Conservation (phyloP, 2,329 filamentous ascomycete species). For the Cordyceps sp. region DNA sequence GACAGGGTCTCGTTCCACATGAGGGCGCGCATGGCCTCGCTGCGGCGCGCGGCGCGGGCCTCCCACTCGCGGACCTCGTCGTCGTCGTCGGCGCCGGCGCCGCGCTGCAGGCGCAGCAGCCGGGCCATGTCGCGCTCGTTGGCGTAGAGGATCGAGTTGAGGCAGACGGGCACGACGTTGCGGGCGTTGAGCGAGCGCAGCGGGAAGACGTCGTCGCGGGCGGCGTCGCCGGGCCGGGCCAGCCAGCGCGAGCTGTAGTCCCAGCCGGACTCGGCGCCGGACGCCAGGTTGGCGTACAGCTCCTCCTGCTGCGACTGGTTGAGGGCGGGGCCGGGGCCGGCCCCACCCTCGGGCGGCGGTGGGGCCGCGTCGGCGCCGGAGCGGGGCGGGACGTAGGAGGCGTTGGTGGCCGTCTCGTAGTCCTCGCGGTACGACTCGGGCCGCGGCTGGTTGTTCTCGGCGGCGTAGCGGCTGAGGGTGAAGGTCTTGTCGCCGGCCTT, state of each 20-base stretch:
- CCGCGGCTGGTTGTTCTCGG: constrained; percentile 46
- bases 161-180: constrained; percentile 44
- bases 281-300: constrained; percentile 46
- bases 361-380: too few species aligned
- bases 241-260: constrained; percentile 47
- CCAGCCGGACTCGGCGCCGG: constrained; percentile 49
- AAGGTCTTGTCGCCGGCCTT: constrained; percentile 28
- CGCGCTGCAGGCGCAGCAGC: constrained; percentile 28
- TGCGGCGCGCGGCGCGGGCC: constrained; percentile 31
- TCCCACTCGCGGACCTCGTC: constrained; percentile 32
- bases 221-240: constrained; percentile 37
- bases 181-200: constrained; percentile 44
- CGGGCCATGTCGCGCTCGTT: constrained; percentile 42
- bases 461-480: constrained; percentile 39
- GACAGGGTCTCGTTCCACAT: constrained; percentile 48
- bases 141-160: constrained; percentile 52
- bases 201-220: constrained; percentile 45
- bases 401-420: constrained; percentile 47
- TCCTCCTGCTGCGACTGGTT: constrained; percentile 32
- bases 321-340: too few species aligned
- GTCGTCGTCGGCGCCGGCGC: too few species aligned
- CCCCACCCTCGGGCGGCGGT: too few species aligned
- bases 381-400: constrained; percentile 37
- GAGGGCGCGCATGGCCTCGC: constrained; percentile 43
- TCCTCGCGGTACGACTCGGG: constrained; percentile 54